Evolutionary conservation across 208 protist species (phyloP), one percentile per base, ranked within the genome.

Genomic region (Leptomonas pyrrhocoris): DNA sequence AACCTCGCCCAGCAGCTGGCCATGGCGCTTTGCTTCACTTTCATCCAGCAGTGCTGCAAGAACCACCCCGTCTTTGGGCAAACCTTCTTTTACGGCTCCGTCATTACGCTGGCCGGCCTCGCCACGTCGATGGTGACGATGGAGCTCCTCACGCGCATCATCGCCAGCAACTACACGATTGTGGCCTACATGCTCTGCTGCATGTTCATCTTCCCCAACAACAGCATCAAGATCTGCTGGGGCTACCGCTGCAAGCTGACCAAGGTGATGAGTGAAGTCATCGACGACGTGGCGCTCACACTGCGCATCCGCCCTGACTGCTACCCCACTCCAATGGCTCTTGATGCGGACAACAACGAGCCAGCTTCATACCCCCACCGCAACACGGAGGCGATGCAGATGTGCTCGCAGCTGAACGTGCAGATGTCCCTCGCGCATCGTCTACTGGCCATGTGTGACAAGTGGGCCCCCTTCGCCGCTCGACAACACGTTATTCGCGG

Each of bases 181-280:
- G 61, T 81, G 27, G 70, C 73, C 54, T 90, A 85, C 69, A 79
- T 81, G 46, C 62, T 81, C 34, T 80, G 78, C 59, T 80, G 80
- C 56, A 80, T 85, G 40, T 69, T 90, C 49, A 74, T 90, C 62
- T 90, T 90, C 61, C 85, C 81, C 11, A 77, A 80, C 55, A 84
- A 85, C 68, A 61, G 81, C 18, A 83, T 87, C 69, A 84, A 85
- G 68, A 76, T 90, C 46, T 70, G 83, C 55, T 81, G 79, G 65
- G 69, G 69, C 62, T 76, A 79, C 45, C 78, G 72, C 21, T 54
- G 49, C 36, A 83, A 83, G 59, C 57, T 79, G n/a, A 34, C 55
- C 8, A 74, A 75, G 50, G 65, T 69, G 50, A 72, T 83, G 31
- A 79, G 73, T 21, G 78, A 83, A 38, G 42, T 77, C 21, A 43